Conservation (phyloP, 441 rosid genomes). For the Isatis lusitanica region DNA sequence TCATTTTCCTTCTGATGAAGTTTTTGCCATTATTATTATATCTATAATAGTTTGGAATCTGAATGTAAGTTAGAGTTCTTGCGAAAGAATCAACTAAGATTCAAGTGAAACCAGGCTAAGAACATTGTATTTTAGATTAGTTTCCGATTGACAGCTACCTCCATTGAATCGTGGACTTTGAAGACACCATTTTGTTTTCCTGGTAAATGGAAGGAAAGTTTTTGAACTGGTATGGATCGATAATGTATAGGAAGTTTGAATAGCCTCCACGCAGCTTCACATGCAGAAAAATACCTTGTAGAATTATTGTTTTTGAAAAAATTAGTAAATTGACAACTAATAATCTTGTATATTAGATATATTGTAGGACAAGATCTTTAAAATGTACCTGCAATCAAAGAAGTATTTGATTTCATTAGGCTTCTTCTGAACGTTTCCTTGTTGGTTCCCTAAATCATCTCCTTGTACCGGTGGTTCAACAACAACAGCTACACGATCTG, state of each 20-base stretch:
- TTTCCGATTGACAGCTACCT: background rate
- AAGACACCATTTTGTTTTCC: no score
- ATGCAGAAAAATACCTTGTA: background rate
- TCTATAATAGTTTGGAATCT: background rate
- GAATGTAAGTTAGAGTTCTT: background rate
- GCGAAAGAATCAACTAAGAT: background rate
- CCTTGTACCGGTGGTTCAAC: no score
- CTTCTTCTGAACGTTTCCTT: no score
- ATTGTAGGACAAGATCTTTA: no score
- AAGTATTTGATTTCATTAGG: no score
- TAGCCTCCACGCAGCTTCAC: background rate
- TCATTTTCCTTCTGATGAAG: background rate
- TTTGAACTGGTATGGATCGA: background rate
- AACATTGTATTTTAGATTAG: background rate
- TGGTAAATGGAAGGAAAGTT: background rate
- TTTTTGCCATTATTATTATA: background rate
- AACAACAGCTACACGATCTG: no score
- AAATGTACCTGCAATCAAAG: no score
- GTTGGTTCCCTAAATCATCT: no score
- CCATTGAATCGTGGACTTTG: no score
- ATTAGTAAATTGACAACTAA: no score
- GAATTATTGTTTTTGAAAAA: no score
- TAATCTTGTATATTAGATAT: no score
- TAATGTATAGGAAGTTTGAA: background rate
- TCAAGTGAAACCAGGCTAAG: background rate